Evolutionary conservation across 163 green algal species (phyloP), one percentile per base, ranked within the genome.

Genomic region (Chlorella variabilis): DNA sequence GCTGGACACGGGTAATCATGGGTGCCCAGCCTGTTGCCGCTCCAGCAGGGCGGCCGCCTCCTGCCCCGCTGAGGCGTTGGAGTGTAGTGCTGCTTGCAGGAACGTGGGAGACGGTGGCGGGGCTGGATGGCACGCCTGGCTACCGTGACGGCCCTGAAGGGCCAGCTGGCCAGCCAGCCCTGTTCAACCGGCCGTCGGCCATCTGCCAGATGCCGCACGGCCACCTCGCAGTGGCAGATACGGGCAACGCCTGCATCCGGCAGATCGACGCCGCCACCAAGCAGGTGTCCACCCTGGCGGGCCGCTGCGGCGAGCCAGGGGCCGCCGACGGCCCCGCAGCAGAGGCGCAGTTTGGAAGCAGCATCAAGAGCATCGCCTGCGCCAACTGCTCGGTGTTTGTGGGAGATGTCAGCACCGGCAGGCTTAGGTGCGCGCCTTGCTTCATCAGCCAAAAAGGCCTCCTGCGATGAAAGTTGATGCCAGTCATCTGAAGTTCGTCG

Each of bases 351-450:
- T 81, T 81, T 34, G 5, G 13, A 2, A 3, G 1, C 20, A 20
- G 54, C 56, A 61, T 81, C 11, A 59, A 71, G n/a, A 73, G 74
- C 59, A 18, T 81, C 21, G 74, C 54, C 3, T 81, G 74, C 58
- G n/a, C 34, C 58, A 81, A 81, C 74, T 81, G 74, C 59, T 81
- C 74, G 0, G 36, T 81, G 38, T n/a, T 81, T 45, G 74, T 81
- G 6, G 74, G 38, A 15, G 58, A 81, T 21, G 58, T 71, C 1
- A 17, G 25, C 38, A 81, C 18, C 17, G 74, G 74, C n/a, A 34
- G 74, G 11, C 74, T 81, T 39, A 81, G 59, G 74, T 65, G 48
- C 1, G 70, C 4, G 6, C 45, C 45, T 15, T 54, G 45, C 45
- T 54, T 11, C 33, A n/a, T n/a, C 18, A 29, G 33, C 7, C 61